A percentile compares a stretch with the other conserved stretches of the same genome.
These are phyloP conservation scores for Chaetomium sp. DNA, from an alignment of 2,329 filamentous ascomycete species.

Conservation along the genomic window DNA sequence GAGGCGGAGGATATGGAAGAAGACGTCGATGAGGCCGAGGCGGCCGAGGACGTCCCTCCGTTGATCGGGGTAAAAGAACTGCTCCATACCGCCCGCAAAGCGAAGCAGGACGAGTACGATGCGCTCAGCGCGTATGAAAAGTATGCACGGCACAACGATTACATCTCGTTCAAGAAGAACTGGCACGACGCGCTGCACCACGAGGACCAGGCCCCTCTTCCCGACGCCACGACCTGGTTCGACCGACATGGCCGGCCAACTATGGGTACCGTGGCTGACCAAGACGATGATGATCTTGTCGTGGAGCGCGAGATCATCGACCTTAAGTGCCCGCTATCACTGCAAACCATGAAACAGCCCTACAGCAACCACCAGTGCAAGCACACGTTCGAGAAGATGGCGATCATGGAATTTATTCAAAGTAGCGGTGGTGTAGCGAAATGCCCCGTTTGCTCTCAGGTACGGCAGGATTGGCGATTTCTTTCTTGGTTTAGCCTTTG, in stretches of 20 bases:
- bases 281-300: slow-evolving; percentile 60
- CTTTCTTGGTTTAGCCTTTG: not conserved
- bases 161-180: slow-evolving; percentile 51
- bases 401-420: slow-evolving; percentile 50
- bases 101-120: slow-evolving; percentile 38
- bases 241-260: slow-evolving; percentile 39
- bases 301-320: slow-evolving; percentile 58
- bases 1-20: slow-evolving; percentile 16
- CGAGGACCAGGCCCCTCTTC: slow-evolving; percentile 43
- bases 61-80: slow-evolving; percentile 29
- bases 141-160: slow-evolving; percentile 53
- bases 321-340: slow-evolving; percentile 63
- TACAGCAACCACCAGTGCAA: slow-evolving; percentile 61
- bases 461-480: slow-evolving; percentile 26
- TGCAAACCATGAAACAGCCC: slow-evolving; percentile 58
- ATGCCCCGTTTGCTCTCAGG: slow-evolving; percentile 62
- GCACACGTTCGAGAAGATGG: slow-evolving; percentile 63
- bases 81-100: slow-evolving; percentile 32
- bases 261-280: slow-evolving; percentile 25
- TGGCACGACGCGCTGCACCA: slow-evolving; percentile 50
- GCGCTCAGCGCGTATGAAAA: slow-evolving; percentile 37
- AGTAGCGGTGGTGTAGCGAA: slow-evolving; percentile 33
- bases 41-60: slow-evolving; percentile 21
- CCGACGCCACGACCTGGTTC: slow-evolving; percentile 51
- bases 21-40: slow-evolving; percentile 24